Evolutionary conservation across 2,329 filamentous ascomycete species (phyloP).

Genomic region (Alternaria ethzedia): DNA sequence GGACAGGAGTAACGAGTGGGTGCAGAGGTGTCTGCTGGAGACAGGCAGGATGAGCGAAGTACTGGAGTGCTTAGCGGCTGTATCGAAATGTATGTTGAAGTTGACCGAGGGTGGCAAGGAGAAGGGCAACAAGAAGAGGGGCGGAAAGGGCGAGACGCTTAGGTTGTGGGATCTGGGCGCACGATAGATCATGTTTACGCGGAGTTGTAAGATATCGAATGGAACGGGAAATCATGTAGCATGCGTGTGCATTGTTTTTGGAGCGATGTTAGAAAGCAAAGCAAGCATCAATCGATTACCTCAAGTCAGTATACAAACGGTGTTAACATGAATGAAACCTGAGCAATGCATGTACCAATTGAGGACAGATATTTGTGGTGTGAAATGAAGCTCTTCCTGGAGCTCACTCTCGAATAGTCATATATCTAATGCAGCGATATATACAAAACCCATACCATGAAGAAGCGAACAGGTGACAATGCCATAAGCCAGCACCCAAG

Average conservation of each 20-base stretch:
- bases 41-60: slow-evolving; percentile 55
- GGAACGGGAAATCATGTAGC: not conserved
- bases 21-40: slow-evolving; percentile 48
- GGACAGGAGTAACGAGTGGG: slow-evolving; percentile 33
- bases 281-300: not conserved
- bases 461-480: not conserved
- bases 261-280: not conserved
- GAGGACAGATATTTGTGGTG: not conserved
- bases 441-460: not conserved
- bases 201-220: not conserved
- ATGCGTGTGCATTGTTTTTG: not conserved
- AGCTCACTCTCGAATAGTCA: not conserved
- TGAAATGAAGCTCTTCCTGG: not conserved
- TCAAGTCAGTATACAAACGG: not conserved
- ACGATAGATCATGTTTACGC: slow-evolving; percentile 2
- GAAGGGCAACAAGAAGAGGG: slow-evolving; percentile 51
- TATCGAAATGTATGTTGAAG: slow-evolving; percentile 72
- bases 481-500: not conserved
- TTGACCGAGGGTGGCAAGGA: slow-evolving; percentile 53
- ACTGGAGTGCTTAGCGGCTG: slow-evolving; percentile 70
- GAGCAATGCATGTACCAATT: not conserved
- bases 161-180: slow-evolving; percentile 52
- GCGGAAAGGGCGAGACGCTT: slow-evolving; percentile 50
- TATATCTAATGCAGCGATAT: not conserved
- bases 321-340: not conserved